phyloP scores from a whole-genome alignment of 2,329 filamentous ascomycete genomes.

The Nigrospora sphaerica region DNA sequence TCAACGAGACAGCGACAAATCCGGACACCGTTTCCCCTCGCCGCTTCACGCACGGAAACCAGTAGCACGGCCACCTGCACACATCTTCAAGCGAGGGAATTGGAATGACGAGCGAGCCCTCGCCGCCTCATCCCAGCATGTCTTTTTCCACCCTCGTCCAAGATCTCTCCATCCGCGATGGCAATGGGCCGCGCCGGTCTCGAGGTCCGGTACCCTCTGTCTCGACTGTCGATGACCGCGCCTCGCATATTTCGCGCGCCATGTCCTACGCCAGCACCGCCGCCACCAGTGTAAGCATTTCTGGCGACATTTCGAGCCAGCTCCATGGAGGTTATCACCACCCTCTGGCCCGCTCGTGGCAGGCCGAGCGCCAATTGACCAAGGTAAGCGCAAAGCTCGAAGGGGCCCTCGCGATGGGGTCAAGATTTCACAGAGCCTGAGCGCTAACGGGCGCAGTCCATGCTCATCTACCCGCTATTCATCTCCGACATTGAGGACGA shows the following conservation, averaged over 20 bases:
- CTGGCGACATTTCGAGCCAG: slow-evolving; percentile 73
- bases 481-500: slow-evolving; percentile 92
- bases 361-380: slow-evolving; percentile 76
- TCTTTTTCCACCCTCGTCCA: slow-evolving; percentile 64
- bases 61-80: not conserved
- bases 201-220: slow-evolving; percentile 28
- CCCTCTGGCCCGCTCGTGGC: slow-evolving; percentile 72
- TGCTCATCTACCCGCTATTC: slow-evolving; percentile 98
- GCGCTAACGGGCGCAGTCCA: slow-evolving; percentile 53
- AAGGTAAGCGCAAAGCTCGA: slow-evolving; percentile 48
- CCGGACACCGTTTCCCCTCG: too few species aligned
- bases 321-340: slow-evolving; percentile 79
- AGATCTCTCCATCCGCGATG: slow-evolving; percentile 50
- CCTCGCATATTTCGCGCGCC: slow-evolving; percentile 55
- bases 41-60: too few species aligned
- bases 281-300: slow-evolving; percentile 62
- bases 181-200: slow-evolving; percentile 36
- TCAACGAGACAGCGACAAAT: too few species aligned
- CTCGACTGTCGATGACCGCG: slow-evolving; percentile 52
- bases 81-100: slow-evolving; percentile 10
- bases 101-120: not conserved
- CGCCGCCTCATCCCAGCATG: slow-evolving; percentile 33
- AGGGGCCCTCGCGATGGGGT: too few species aligned
- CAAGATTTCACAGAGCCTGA: too few species aligned
- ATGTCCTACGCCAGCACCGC: slow-evolving; percentile 61